Conservation (phyloP, 2,329 filamentous ascomycete species). For the Malbranchea zuffiana region DNA sequence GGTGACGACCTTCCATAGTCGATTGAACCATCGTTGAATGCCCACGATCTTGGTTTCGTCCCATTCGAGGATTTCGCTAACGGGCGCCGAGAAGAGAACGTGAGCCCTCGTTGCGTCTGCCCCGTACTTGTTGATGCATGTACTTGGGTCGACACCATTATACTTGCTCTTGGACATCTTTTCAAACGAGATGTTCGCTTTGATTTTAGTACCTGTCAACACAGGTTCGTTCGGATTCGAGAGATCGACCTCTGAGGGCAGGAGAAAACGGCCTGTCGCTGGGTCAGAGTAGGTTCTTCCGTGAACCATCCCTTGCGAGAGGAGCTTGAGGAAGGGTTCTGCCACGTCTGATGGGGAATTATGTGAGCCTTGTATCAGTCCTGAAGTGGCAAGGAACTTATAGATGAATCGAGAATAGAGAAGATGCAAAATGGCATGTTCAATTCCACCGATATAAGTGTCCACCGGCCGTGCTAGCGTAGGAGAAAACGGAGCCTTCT, state of each 20-base stretch:
- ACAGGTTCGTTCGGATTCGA: conserved; percentile 45
- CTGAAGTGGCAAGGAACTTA: conserved; percentile 60
- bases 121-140: conserved; percentile 62
- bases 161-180: conserved; percentile 96
- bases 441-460: conserved; percentile 78
- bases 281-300: conserved; percentile 73
- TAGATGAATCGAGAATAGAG: conserved; percentile 84
- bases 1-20: conserved; percentile 50
- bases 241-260: conserved; percentile 61
- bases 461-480: conserved; percentile 58
- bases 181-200: conserved; percentile 58
- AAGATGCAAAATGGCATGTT: conserved; percentile 82
- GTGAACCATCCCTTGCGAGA: conserved; percentile 89
- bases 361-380: conserved; percentile 17
- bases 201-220: conserved; percentile 50
- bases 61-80: conserved; percentile 77
- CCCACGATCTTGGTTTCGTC: conserved; percentile 73
- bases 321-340: conserved; percentile 72
- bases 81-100: conserved; percentile 79
- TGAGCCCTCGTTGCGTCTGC: conserved; percentile 77
- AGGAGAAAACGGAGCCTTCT: conserved; percentile 50
- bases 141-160: conserved; percentile 75
- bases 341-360: conserved; percentile 29
- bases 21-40: conserved; percentile 66
- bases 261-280: conserved; percentile 62